Evolutionary conservation across 1,284 basidiomycete species (phyloP).

Genomic region (Ceraceosorus bombacis): DNA sequence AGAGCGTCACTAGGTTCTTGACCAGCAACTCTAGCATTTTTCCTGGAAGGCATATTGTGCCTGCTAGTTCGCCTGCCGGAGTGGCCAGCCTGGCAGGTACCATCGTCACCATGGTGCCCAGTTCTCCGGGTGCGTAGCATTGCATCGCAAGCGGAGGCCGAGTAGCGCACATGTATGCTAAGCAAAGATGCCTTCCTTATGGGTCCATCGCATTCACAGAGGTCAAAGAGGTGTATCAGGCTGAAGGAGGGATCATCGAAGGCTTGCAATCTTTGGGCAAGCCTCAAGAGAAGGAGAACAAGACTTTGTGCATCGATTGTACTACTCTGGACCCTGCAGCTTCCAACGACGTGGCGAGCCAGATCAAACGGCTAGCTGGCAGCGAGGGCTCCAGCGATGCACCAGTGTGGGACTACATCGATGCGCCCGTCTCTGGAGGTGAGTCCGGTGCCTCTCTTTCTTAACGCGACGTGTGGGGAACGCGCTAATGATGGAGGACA

Average conservation of each 20-base stretch:
- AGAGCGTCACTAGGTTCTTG: constrained; percentile 32
- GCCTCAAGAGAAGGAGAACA: constrained; percentile 10
- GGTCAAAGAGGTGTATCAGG: constrained; percentile 64
- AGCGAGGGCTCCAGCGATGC: neutral
- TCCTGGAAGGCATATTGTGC: constrained; percentile 39
- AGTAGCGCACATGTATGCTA: neutral
- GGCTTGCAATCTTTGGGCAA: constrained; percentile 18
- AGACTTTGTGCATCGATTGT: constrained; percentile 72
- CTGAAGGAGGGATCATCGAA: constrained; percentile 51
- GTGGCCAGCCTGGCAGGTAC: constrained; percentile 56
- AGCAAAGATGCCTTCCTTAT: neutral
- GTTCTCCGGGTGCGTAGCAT: constrained; percentile 52
- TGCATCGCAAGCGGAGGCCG: neutral
- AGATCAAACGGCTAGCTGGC: constrained; percentile 56
- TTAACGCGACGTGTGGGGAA: neutral
- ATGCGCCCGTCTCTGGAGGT: constrained; percentile 86
- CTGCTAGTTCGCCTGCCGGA: constrained; percentile 47
- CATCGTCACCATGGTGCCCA: constrained; percentile 77
- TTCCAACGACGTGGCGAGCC: constrained; percentile 59
- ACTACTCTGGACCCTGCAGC: constrained; percentile 74
- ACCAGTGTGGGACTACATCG: constrained; percentile 59
- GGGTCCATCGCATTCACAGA: constrained; percentile 52
- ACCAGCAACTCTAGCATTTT: constrained; percentile 27
- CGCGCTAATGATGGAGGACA: neutral
- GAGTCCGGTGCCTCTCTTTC: constrained; percentile 28